Evolutionary conservation across 2,329 filamentous ascomycete species (phyloP).

Genomic region (Alternaria dauci): DNA sequence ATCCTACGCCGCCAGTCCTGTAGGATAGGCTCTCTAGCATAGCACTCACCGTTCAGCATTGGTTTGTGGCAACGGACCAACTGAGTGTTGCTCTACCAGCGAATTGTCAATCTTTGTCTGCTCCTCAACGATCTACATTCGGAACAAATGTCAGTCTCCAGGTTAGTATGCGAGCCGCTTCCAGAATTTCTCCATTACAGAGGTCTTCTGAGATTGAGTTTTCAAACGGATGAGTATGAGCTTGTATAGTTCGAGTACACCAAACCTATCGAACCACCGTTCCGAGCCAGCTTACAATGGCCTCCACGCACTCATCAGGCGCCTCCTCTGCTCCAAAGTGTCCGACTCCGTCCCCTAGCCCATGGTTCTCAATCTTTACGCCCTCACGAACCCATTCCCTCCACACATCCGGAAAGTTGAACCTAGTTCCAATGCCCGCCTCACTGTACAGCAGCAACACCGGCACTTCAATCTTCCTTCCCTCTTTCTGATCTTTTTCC

Average conservation of each 20-base stretch:
- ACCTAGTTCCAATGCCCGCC: conserved; percentile 59
- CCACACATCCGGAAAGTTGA: conserved; percentile 63
- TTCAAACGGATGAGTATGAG: neutral
- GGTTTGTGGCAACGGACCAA: neutral
- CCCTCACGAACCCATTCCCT: conserved; percentile 53
- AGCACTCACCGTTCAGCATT: neutral
- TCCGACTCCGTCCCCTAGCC: conserved; percentile 58
- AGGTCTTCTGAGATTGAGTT: neutral
- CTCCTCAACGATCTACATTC: neutral
- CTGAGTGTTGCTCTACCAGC: neutral
- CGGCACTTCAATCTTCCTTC: conserved; percentile 57
- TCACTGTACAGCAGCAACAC: conserved; percentile 62
- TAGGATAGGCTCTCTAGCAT: neutral
- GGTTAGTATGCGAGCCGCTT: neutral
- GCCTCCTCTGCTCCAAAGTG: conserved; percentile 66
- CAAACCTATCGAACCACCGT: neutral
- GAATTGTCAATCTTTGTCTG: neutral
- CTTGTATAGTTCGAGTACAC: neutral
- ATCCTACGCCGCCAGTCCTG: neutral
- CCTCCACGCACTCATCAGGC: conserved; percentile 55
- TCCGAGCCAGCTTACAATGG: neutral
- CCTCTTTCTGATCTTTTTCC: conserved; percentile 55
- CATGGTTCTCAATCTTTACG: conserved; percentile 60
- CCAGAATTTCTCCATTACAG: neutral
- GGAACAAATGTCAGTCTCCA: neutral